Evolutionary conservation across 208 protist genomes (phyloP), one percentile per base, ranked within the genome.

Genomic region (Tritrichomonas foetus): DNA sequence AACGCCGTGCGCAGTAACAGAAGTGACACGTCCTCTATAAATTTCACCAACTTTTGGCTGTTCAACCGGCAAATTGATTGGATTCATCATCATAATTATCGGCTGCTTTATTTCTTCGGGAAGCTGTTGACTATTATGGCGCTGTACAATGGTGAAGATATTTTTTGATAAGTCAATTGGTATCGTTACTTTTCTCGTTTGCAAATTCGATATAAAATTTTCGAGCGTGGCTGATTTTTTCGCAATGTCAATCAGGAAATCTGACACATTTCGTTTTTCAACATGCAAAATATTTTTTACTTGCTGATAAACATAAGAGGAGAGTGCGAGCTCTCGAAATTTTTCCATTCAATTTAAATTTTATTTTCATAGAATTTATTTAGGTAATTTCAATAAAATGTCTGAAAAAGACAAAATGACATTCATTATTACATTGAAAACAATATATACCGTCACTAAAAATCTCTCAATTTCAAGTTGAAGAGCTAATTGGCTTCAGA

Each of bases 161-260:
- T 49, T 39, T 84, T 53, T 84, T 49, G 74, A 53, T 84, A 84
- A 84, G n/a, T 84, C 74, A 33, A 84, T 84, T 84, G 74, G 74
- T 1, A 84, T 2, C 0, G 33, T 53, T n/a, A 84, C 74, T 84
- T 84, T 84, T 5, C 44, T 33, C 9, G 3, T 9, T 84, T 84
- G 9, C 3, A 84, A n/a, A 53, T 30, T 84, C 33, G 44, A 3
- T 53, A 84, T 84, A n/a, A 84, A 84, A 84, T 49, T 11, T n/a
- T 84, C 74, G 5, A 84, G 9, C n/a, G 36, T 33, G 13, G 20
- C 8, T 11, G 14, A 47, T 20, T 84, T 84, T 84, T n/a, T 49
- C 9, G 74, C 74, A 84, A 33, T 47, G n/a, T 44, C 36, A 11
- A 84, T 84, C 25, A 84, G n/a, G n/a, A 84, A 84, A 39, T 53